Conservation (phyloP, 441 rosid species). For the Pelargonium myrrhifolium region DNA sequence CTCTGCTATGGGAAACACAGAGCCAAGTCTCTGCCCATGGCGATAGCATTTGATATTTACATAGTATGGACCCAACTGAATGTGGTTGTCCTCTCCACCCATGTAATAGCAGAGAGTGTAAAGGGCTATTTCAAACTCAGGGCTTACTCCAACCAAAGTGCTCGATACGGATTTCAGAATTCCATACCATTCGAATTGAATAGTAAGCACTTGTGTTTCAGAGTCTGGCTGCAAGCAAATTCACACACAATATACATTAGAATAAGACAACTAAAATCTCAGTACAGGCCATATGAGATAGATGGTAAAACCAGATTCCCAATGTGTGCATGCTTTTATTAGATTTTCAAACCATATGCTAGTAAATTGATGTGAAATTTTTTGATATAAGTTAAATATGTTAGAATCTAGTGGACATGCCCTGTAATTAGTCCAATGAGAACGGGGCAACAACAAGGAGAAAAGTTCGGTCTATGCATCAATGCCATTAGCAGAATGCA, state of each 20-base stretch:
- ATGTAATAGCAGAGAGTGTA: constrained; percentile 72
- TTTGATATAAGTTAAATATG: not conserved
- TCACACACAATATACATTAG: not conserved
- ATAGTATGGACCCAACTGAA: constrained; percentile 73
- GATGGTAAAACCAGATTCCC: too few species aligned
- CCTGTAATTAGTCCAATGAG: not conserved
- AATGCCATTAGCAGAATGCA: too few species aligned
- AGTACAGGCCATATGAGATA: too few species aligned
- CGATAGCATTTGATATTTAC: constrained; percentile 92
- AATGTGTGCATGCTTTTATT: too few species aligned
- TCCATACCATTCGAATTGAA: constrained; percentile 93
- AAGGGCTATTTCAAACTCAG: constrained; percentile 84
- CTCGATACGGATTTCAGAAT: constrained; percentile 80
- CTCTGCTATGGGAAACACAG: constrained; percentile 72
- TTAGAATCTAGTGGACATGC: not conserved
- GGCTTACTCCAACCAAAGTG: constrained; percentile 80
- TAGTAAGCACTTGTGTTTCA: constrained; percentile 70
- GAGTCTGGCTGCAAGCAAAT: constrained; percentile 58
- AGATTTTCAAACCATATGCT: too few species aligned
- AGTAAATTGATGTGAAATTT: too few species aligned
- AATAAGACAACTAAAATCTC: not conserved
- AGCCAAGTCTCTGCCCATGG: constrained; percentile 55
- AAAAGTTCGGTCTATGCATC: too few species aligned
- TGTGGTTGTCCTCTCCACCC: constrained; percentile 71
- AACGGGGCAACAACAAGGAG: too few species aligned